Evolutionary conservation across 2,329 filamentous ascomycete species (phyloP).

Genomic region (Microthyrium microscopicum): DNA sequence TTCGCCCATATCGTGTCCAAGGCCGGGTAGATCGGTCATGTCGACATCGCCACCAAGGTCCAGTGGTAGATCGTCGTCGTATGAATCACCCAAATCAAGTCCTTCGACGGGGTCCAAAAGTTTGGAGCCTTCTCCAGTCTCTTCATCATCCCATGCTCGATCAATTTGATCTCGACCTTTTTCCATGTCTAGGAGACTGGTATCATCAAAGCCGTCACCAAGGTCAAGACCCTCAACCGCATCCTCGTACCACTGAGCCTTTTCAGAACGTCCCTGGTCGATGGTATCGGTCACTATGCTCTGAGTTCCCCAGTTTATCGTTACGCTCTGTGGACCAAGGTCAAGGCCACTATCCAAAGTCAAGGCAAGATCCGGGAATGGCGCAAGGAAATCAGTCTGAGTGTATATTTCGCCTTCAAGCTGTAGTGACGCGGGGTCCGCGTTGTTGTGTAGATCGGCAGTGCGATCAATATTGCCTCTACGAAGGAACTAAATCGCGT

Average conservation of each 20-base stretch:
- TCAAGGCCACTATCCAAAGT: too few species aligned
- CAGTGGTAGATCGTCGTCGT: constrained; percentile 24
- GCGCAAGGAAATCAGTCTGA: constrained; percentile 69
- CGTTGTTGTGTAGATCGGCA: constrained; percentile 55
- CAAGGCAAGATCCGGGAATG: constrained; percentile 67
- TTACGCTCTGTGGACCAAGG: too few species aligned
- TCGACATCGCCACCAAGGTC: constrained; percentile 29
- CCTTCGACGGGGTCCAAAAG: not conserved
- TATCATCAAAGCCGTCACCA: constrained; percentile 42
- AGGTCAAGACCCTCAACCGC: constrained; percentile 53
- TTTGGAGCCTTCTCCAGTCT: too few species aligned
- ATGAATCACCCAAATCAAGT: not conserved
- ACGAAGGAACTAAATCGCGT: constrained; percentile 91
- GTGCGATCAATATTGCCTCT: constrained; percentile 93
- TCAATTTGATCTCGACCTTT: constrained; percentile 12
- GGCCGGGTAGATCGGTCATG: constrained; percentile 63
- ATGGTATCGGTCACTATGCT: constrained; percentile 62
- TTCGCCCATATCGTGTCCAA: constrained; percentile 32
- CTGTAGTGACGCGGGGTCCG: constrained; percentile 71
- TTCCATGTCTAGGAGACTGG: too few species aligned
- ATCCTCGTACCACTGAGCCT: constrained; percentile 5
- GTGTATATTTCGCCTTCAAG: constrained; percentile 84
- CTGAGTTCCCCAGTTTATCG: constrained; percentile 45
- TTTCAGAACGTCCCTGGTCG: constrained; percentile 35
- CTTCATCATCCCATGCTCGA: too few species aligned